Percentiles rank a stretch among this genome's conserved stretches.
phyloP scores from a whole-genome alignment of 208 protist species.

The Acanthamoeba culbertsoni region DNA sequence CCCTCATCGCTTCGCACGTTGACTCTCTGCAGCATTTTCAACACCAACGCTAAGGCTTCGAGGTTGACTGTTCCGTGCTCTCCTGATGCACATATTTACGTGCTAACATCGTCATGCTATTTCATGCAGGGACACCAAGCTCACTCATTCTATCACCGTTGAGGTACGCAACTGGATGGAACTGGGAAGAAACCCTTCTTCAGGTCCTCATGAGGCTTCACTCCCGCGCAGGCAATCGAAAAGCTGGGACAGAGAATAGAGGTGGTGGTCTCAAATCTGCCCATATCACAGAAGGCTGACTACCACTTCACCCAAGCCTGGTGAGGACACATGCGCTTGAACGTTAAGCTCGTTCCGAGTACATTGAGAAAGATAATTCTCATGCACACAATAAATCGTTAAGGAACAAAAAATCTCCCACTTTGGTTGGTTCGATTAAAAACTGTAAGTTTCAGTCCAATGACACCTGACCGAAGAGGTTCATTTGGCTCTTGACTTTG shows the following conservation, averaged over 20 bases:
- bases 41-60: no score
- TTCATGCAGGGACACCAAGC: neutral
- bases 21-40: neutral
- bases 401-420: no score
- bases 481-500: constrained; percentile 26
- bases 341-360: no score
- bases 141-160: neutral
- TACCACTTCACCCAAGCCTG: neutral
- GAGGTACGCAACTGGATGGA: neutral
- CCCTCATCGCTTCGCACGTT: neutral
- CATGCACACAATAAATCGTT: no score
- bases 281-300: neutral
- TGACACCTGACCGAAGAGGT: neutral
- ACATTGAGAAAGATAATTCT: no score
- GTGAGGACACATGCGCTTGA: no score
- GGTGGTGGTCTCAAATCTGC: neutral
- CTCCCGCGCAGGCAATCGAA: neutral
- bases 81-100: neutral
- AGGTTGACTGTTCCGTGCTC: no score
- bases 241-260: neutral
- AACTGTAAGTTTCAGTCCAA: neutral
- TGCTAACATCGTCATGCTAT: neutral
- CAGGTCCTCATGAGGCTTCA: neutral
- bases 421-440: no score
- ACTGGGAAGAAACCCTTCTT: neutral